Evolutionary conservation across 2,329 filamentous ascomycete species (phyloP).

Genomic region (Pyricularia pennisetigena): DNA sequence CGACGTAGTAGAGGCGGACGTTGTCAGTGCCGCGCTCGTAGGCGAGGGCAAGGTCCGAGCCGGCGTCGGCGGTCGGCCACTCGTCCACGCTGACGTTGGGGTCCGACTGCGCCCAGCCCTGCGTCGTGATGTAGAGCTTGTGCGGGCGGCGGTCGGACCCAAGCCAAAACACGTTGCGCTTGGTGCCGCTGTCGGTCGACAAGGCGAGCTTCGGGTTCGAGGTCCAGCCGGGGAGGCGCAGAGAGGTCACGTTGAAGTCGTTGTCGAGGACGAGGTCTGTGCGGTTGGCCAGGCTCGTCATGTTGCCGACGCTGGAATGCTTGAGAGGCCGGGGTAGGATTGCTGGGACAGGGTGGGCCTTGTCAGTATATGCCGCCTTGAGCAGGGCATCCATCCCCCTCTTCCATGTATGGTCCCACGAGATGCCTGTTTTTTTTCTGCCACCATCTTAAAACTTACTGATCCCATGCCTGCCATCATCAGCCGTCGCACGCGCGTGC

Average conservation of each 20-base stretch:
- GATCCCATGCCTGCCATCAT: not conserved
- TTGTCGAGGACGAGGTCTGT: not conserved
- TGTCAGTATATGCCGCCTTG: not conserved
- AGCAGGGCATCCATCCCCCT: not conserved
- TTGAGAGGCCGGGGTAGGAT: constrained; percentile 21
- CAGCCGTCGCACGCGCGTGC: not conserved
- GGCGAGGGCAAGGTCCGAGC: constrained; percentile 1
- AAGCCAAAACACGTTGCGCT: constrained; percentile 13
- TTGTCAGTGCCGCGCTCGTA: constrained; percentile 4
- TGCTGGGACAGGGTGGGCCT: constrained; percentile 12
- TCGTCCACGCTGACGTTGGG: constrained; percentile 23
- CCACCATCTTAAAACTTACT: too few species aligned
- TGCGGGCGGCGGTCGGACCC: constrained; percentile 18
- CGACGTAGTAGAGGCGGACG: constrained; percentile 13
- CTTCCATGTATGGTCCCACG: not conserved
- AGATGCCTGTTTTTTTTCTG: too few species aligned
- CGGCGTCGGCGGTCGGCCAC: constrained; percentile 3
- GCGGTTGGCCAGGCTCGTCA: constrained; percentile 12
- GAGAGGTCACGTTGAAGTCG: not conserved
- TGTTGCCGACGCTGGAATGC: constrained; percentile 15
- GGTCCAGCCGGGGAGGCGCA: constrained; percentile 17
- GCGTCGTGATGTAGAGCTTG: constrained; percentile 27
- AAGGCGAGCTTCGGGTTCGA: constrained; percentile 11
- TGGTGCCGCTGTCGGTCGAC: constrained; percentile 8
- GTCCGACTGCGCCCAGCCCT: constrained; percentile 33